These are phyloP conservation scores for Botrytis fragariae DNA, from an alignment of 2,329 filamentous ascomycete genomes.

Conservation along the genomic window DNA sequence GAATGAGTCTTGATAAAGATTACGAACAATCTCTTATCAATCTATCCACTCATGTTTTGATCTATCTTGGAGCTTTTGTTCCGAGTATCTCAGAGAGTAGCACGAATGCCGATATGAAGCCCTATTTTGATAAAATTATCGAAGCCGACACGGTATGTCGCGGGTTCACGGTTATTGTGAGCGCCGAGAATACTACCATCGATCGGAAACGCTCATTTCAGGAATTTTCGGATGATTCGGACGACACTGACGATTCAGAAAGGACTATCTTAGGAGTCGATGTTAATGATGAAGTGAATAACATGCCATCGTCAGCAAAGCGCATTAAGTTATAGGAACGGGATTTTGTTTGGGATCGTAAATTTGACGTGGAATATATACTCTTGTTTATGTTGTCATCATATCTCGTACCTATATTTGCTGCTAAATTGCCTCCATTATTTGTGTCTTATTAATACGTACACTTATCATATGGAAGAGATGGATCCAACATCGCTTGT, in stretches of 20 bases:
- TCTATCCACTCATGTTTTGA: constrained; percentile 18
- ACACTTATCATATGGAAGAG: background rate
- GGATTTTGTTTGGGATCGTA: background rate
- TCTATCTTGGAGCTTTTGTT: background rate
- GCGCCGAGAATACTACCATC: background rate
- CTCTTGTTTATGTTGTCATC: background rate
- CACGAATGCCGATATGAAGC: background rate
- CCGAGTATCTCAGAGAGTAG: background rate
- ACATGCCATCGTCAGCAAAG: background rate
- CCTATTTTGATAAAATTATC: background rate
- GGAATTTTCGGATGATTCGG: constrained; percentile 12
- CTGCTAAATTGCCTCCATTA: background rate
- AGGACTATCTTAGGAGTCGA: background rate
- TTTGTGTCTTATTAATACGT: too few species aligned
- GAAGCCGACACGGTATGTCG: constrained; percentile 1
- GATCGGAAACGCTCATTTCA: background rate
- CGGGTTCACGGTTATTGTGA: background rate
- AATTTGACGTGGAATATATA: background rate
- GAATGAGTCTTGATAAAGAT: constrained; percentile 16
- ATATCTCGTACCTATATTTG: background rate
- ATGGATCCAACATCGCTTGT: background rate
- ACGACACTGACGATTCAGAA: constrained; percentile 1
- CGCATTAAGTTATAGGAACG: background rate
- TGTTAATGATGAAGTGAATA: background rate
- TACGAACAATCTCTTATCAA: constrained; percentile 19